These are phyloP conservation scores for Pythium phragmitis DNA, from an alignment of 352 stramenopile species.

Conservation along the genomic window DNA sequence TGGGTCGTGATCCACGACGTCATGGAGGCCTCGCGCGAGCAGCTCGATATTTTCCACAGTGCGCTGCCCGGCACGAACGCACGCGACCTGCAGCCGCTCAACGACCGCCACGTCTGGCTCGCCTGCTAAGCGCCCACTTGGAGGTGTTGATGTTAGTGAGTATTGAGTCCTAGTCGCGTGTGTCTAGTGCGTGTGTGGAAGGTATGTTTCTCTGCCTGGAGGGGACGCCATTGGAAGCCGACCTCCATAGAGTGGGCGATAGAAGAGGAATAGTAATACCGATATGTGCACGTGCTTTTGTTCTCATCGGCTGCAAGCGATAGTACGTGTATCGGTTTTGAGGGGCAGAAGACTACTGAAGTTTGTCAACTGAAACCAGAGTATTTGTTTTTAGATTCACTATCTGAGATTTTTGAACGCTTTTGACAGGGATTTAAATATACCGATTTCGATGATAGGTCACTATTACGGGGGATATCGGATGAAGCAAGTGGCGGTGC, in stretches of 20 bases:
- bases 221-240: not conserved
- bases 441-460: too few species aligned
- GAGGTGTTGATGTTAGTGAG: not conserved
- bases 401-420: too few species aligned
- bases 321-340: too few species aligned
- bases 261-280: too few species aligned
- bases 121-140: constrained; percentile 5
- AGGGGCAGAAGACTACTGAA: too few species aligned
- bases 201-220: not conserved
- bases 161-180: not conserved
- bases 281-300: not conserved
- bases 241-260: not conserved
- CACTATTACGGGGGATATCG: too few species aligned
- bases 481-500: too few species aligned
- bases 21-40: constrained; percentile 45
- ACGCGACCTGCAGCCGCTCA: constrained; percentile 49
- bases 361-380: too few species aligned
- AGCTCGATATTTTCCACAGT: constrained; percentile 51
- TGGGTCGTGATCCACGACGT: constrained; percentile 64
- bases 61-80: constrained; percentile 53
- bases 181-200: not conserved
- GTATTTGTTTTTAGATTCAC: too few species aligned
- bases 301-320: not conserved
- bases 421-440: too few species aligned
- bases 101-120: constrained; percentile 39